Percentiles rank a stretch among this genome's conserved stretches.
These are phyloP conservation scores for Solioccasus polychromus DNA, from an alignment of 768 basidiomycete genomes.

Conservation along the genomic window DNA sequence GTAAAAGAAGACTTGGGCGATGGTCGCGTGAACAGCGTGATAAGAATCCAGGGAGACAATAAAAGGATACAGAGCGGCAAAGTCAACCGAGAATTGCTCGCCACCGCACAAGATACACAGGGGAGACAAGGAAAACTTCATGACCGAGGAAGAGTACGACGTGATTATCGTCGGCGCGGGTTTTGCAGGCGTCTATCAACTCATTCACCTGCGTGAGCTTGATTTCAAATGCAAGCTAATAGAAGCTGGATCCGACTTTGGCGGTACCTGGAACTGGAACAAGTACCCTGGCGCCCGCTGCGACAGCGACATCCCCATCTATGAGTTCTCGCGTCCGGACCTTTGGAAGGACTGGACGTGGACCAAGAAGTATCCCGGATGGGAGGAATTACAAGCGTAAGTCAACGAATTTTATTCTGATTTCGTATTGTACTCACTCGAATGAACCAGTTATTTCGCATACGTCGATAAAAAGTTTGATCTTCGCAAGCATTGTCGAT, in stretches of 20 bases:
- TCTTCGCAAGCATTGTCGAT: conserved; percentile 4
- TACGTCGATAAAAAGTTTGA: conserved; percentile 1
- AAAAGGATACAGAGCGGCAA: no score
- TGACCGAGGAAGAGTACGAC: neutral
- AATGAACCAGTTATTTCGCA: neutral
- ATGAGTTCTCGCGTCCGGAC: neutral
- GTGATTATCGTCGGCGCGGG: conserved; percentile 3
- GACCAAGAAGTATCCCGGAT: neutral
- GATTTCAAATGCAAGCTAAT: conserved; percentile 3
- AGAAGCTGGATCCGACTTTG: neutral
- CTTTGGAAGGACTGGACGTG: neutral
- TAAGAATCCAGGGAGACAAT: no score
- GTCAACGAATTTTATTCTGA: neutral
- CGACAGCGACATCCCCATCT: neutral
- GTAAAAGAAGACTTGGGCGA: no score
- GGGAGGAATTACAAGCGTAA: conserved; percentile 2
- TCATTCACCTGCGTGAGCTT: neutral
- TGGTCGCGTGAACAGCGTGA: no score
- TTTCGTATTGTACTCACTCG: neutral
- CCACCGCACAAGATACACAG: no score
- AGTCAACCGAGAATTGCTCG: no score
- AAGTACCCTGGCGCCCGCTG: neutral
- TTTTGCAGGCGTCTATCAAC: neutral
- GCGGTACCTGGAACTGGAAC: neutral
- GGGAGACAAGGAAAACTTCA: no score